Percentiles rank a stretch among this genome's conserved stretches.
phyloP scores from a whole-genome alignment of 129 eudicot species.

The Glebionis coronaria region DNA sequence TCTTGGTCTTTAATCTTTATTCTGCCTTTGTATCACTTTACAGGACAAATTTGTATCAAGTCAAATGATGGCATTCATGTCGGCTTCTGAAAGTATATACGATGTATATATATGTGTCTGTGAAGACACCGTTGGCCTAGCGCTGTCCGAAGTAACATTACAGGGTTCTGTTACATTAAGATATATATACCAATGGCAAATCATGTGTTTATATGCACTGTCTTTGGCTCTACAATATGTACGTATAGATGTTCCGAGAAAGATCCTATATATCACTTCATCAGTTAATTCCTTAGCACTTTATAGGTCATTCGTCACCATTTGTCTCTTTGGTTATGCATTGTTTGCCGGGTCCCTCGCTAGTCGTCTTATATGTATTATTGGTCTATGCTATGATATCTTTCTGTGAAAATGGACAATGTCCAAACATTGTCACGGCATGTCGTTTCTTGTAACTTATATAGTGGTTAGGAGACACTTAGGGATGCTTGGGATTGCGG shows the following conservation, averaged over 20 bases:
- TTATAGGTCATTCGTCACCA: not conserved
- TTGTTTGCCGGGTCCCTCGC: conserved; percentile 11
- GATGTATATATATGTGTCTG: too few species aligned
- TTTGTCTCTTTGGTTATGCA: conserved; percentile 12
- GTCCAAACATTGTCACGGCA: not conserved
- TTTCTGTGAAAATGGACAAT: conserved; percentile 13
- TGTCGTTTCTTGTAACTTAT: conserved; percentile 7
- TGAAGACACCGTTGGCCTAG: too few species aligned
- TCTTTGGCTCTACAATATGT: not conserved
- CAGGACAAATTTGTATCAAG: too few species aligned
- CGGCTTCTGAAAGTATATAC: too few species aligned
- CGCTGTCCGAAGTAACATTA: too few species aligned
- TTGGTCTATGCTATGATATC: not conserved
- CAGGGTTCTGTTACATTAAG: too few species aligned
- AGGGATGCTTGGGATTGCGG: not conserved
- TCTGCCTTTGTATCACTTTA: too few species aligned
- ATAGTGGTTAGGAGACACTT: not conserved
- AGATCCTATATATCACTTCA: not conserved
- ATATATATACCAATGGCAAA: too few species aligned
- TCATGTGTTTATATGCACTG: not conserved
- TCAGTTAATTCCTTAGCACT: not conserved
- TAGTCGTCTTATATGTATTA: not conserved
- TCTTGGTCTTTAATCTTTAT: too few species aligned
- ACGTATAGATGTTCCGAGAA: too few species aligned
- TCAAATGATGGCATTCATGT: too few species aligned